Evolutionary conservation across 2,329 filamentous ascomycete species (phyloP), one percentile per base, ranked within the genome.

Genomic region (Aspergillus versicolor): DNA sequence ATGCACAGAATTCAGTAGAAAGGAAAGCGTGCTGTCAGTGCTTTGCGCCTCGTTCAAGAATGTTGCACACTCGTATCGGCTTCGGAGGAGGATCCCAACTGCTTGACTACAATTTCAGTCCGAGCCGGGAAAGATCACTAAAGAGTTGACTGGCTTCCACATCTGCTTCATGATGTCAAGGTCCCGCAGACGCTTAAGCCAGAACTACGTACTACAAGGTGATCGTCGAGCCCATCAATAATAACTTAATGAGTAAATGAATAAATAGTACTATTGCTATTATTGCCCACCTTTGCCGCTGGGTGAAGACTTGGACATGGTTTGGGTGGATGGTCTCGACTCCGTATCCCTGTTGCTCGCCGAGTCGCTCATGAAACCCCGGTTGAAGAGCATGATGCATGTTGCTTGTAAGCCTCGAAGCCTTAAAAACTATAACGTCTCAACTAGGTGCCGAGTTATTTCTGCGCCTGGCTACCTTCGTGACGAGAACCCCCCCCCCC

Each of bases 331-430:
- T 43, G 57, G 53, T 38, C 55, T 63, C 51, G 55, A 54, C 51
- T 62, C 62, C 54, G 60, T 65, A 61, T 57, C 57, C 37, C 52
- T 17, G 27, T 19, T 52, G 49, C 21, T 54, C 60, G 52, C 45
- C 21, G 38, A 17, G 32, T 37, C 34, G 34, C 34, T 7, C 15
- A 37, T 37, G 34, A 37, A 15, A 37, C 34, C 34, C 49, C 58
- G 61, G 65, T 15, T 15, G 3, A 21, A 22, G 42, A 13, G 21
- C 34, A 37, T 3, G 34, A n/a, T 37, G 34, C 34, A 37, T 37
- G 34, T 13, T 37, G 34, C 34, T 37, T 6, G 27, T 11, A 9
- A 30, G 27, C 27, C 27, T 30, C 27, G 13, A 37, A 37, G 34
- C 34, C 34, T 15, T 37, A n/a, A n/a, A 4, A 27, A 30, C 27